Evolutionary conservation across 139 green algal genomes (phyloP).

Genomic region (Chloropicon primus): DNA sequence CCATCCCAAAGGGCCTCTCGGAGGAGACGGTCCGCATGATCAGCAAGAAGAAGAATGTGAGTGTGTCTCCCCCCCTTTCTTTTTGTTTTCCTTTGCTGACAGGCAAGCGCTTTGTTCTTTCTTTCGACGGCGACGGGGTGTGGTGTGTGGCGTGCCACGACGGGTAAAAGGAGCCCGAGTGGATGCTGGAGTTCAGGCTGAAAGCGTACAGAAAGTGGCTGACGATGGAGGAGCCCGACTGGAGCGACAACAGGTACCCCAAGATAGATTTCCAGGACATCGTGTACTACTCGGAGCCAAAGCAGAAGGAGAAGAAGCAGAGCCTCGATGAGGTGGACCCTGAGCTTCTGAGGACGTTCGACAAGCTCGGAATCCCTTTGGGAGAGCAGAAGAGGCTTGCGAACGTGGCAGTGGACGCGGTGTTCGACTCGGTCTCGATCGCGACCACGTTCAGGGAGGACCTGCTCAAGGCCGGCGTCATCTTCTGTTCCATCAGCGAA

Average conservation of each 20-base stretch:
- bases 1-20: constrained; percentile 67
- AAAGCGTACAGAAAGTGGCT: constrained; percentile 89
- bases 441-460: constrained; percentile 95
- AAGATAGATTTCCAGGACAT: constrained; percentile 79
- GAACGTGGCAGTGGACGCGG: constrained; percentile 95
- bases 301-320: constrained; percentile 75
- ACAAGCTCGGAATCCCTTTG: constrained; percentile 95
- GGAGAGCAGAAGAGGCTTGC: constrained; percentile 93
- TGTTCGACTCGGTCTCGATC: constrained; percentile 98
- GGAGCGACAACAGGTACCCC: constrained; percentile 80
- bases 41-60: constrained; percentile 80
- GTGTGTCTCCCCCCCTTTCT: not conserved
- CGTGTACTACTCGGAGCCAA: constrained; percentile 93
- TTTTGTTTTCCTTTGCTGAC: not conserved
- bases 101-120: too few species aligned
- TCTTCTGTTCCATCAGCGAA: constrained; percentile 95
- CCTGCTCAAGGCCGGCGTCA: constrained; percentile 81
- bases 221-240: constrained; percentile 86
- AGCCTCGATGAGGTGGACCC: constrained; percentile 81
- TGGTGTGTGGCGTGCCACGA: too few species aligned
- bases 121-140: too few species aligned
- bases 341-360: constrained; percentile 88
- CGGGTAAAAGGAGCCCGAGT: constrained; percentile 89
- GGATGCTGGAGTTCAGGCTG: constrained; percentile 94
- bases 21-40: constrained; percentile 95